Base-by-base conservation (phyloP, 129 eudicot species). In the Flaveria brownii region DNA sequence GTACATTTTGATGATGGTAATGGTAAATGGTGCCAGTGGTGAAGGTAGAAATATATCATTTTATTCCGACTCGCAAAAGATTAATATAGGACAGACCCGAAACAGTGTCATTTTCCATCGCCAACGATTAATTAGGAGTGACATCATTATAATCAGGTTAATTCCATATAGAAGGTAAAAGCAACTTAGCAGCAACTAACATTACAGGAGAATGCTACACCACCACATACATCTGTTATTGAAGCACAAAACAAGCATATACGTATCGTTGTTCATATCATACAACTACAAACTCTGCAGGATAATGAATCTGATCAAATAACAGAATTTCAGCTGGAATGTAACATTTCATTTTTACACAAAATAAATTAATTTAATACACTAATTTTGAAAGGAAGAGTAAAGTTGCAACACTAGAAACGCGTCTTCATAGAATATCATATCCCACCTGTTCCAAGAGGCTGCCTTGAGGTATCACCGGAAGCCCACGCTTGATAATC, bases 401-500 rank as follows among this genome's bases (percentile, higher is more conserved):
- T 30, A 12, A 33, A 56, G 41, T 6, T 22, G 16, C 25, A 65
- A 28, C 55, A 43, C 20, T 36, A 26, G 15, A 78, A 57, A 47
- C 14, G 30, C 17, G 55, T 17, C 65, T 75, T 54, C 54, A 41
- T 39, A 65, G 10, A 6, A 1, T 62, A 79, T 88, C 83, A 89
- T 59, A 90, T 93, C 73, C 90, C 81, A 63, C 93, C 98, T 15
- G 91, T 90, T 84, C 98, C 98, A 67, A 90, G 97, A 59, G 97
- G 96, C 74, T 93, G 92, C 76, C 98, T 84, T 36, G 98, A 90
- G 14, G 91, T 43, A 64, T 90, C 97, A 15, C 97, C 98, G 43
- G 98, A 90, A 76, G 98, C 98, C 98, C 98, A 90, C 13, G 97
- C 96, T 87, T 86, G 57, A 62, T 93, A 90, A 71, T 93, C 98